Base-by-base conservation (phyloP, 1,139 yeast species). In the Scheffersomyces quercinus region DNA sequence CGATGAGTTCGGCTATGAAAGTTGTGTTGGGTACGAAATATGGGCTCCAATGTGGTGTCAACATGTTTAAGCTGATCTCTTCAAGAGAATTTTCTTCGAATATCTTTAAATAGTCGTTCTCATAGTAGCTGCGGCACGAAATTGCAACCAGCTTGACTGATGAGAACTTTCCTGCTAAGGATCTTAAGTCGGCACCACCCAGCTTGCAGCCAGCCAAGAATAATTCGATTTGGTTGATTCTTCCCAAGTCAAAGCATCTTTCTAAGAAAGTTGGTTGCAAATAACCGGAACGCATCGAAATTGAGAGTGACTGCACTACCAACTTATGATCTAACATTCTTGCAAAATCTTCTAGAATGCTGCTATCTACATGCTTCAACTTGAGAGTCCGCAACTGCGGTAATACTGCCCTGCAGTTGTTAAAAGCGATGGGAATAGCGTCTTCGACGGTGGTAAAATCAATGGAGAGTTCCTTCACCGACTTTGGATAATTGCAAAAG, bases 141-240 rank as follows among this genome's bases (percentile, higher is more conserved):
- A 31, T 15, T 31, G 35, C 20, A 8, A 31, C 15, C 35, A 31
- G 35, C 24, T 20, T 15, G 20, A 31, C 54, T 29, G 37, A 35
- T 15, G n/a, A 13, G 20, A 35, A 26, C 24, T 35, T 35, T n/a
- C 12, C n/a, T 20, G 26, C 26, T 6, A 20, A 20, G 26, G 26
- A 20, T 2, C 26, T 6, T 20, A 20, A 9, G 26, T 20, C 26
- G 8, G 26, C 26, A 20, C 26, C 26, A 7, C 26, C 26, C 26
- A 20, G 26, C 26, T 20, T 20, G 26, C 26, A 20, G 7, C 26
- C 26, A 20, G 26, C 7, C 8, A 20, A 20, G 26, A 31, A 15
- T 14, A 31, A 31, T n/a, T 31, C 35, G 6, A 31, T 14, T 5
- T 7, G 15, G 5, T 15, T 14, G 20, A 31, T 9, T 20, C 12